phyloP scores from a whole-genome alignment of 805 yeast genomes.

The Yarrowia deformans region DNA sequence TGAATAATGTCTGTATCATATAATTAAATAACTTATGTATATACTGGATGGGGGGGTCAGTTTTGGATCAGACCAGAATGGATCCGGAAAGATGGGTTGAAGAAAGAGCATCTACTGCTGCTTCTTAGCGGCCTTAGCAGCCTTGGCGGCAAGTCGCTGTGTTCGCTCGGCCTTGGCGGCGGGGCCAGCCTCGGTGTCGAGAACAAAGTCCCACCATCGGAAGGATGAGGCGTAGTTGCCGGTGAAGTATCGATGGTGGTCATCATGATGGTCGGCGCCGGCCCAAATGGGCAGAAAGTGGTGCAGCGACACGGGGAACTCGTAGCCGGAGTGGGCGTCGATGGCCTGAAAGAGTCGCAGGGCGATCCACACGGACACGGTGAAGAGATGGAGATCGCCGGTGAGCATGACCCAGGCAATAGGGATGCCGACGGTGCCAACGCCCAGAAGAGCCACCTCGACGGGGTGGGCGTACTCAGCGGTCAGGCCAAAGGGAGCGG shows the following conservation, averaged over 20 bases:
- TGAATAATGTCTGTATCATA: slow-evolving; percentile 8
- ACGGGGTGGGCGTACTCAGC: slow-evolving; percentile 98
- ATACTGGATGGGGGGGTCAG: slow-evolving; percentile 12
- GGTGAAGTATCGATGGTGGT: slow-evolving; percentile 93
- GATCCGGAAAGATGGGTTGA: too few species aligned
- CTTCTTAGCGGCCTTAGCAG: slow-evolving; percentile 24
- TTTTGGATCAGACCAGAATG: background rate
- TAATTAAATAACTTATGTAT: slow-evolving; percentile 28
- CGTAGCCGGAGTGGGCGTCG: slow-evolving; percentile 97
- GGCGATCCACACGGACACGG: slow-evolving; percentile 88
- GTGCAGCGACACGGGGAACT: slow-evolving; percentile 95
- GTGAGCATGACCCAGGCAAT: slow-evolving; percentile 80
- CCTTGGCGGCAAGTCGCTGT: slow-evolving; percentile 16
- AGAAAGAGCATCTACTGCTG: background rate
- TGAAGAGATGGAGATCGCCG: slow-evolving; percentile 80
- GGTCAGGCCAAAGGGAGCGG: slow-evolving; percentile 96
- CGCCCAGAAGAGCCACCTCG: slow-evolving; percentile 88
- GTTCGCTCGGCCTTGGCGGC: slow-evolving; percentile 37
- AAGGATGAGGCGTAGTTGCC: slow-evolving; percentile 95
- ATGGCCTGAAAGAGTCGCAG: slow-evolving; percentile 94
- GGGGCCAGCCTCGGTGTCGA: slow-evolving; percentile 63
- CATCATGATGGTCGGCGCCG: slow-evolving; percentile 98
- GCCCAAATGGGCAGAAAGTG: slow-evolving; percentile 96
- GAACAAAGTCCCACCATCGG: slow-evolving; percentile 92
- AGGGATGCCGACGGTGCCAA: slow-evolving; percentile 97